Percentiles rank a stretch among this genome's conserved stretches.
phyloP scores from a whole-genome alignment of 2,329 filamentous ascomycete genomes.

The Delphinella strobiligena region DNA sequence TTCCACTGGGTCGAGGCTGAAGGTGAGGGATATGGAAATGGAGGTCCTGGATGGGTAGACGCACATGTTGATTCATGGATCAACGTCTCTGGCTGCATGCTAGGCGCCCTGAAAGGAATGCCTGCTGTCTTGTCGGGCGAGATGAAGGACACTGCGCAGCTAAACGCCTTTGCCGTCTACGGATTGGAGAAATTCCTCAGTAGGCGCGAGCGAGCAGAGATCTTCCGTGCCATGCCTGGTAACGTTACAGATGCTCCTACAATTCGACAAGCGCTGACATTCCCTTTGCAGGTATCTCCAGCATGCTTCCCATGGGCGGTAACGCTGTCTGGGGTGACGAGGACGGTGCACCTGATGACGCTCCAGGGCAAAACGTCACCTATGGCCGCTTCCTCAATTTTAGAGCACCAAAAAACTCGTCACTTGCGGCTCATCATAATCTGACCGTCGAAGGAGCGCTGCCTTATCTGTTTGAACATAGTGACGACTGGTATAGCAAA shows the following conservation, averaged over 20 bases:
- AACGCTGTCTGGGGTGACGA: conserved; percentile 89
- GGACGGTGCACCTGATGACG: conserved; percentile 80
- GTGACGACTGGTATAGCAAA: conserved; percentile 74
- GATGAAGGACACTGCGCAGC: conserved; percentile 95
- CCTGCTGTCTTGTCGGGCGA: conserved; percentile 88
- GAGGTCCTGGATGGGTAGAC: conserved; percentile 83
- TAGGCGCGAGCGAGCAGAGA: conserved; percentile 78
- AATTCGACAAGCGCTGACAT: not conserved
- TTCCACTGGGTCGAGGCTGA: conserved; percentile 71
- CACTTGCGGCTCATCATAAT: conserved; percentile 38
- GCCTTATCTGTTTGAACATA: conserved; percentile 62
- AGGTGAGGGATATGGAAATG: conserved; percentile 62
- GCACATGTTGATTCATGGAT: conserved; percentile 87
- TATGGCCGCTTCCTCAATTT: conserved; percentile 83
- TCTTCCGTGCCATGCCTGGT: conserved; percentile 94
- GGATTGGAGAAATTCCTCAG: conserved; percentile 92
- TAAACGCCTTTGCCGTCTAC: conserved; percentile 93
- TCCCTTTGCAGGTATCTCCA: conserved; percentile 47
- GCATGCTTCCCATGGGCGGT: conserved; percentile 91
- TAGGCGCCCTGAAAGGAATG: conserved; percentile 82
- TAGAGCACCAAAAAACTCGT: conserved; percentile 48
- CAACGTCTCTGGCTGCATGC: conserved; percentile 96
- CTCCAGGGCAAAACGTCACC: conserved; percentile 56
- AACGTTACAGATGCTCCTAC: not conserved
- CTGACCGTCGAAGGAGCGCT: conserved; percentile 70